Evolutionary conservation across 2,329 filamentous ascomycete species (phyloP).

Genomic region (Trichoderma sp.): DNA sequence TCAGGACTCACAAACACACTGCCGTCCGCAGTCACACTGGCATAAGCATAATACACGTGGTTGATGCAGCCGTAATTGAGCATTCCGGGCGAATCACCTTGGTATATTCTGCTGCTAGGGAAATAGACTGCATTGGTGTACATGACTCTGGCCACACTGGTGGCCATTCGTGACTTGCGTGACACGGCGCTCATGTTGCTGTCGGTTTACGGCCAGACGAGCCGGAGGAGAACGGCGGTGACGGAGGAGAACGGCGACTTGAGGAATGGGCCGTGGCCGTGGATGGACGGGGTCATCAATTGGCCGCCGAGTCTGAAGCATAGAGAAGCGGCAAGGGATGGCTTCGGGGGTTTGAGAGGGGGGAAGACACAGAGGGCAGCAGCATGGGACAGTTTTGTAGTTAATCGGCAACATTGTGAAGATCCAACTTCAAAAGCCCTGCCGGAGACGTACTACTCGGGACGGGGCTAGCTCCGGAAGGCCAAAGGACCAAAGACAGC

Average conservation of each 20-base stretch:
- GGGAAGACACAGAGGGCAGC: slow-evolving; percentile 1
- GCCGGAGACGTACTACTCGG: slow-evolving; percentile 17
- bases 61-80: slow-evolving; percentile 75
- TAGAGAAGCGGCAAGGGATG: background rate
- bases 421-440: slow-evolving; percentile 17
- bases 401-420: slow-evolving; percentile 19
- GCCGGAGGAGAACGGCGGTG: slow-evolving; percentile 7
- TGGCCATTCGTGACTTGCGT: slow-evolving; percentile 45
- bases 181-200: slow-evolving; percentile 41
- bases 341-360: slow-evolving; percentile 1
- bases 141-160: slow-evolving; percentile 48
- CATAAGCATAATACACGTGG: slow-evolving; percentile 81
- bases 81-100: slow-evolving; percentile 67
- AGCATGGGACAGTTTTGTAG: slow-evolving; percentile 19
- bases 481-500: slow-evolving; percentile 25
- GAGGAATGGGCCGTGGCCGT: slow-evolving; percentile 3
- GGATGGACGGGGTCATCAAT: slow-evolving; percentile 4
- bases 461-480: slow-evolving; percentile 16
- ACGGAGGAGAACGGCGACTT: slow-evolving; percentile 6
- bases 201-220: background rate
- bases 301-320: slow-evolving; percentile 4
- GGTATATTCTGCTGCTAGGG: slow-evolving; percentile 74
- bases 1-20: slow-evolving; percentile 64
- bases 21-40: slow-evolving; percentile 68
- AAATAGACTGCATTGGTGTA: slow-evolving; percentile 79